Base-by-base conservation (phyloP, 352 stramenopile genomes). In the Pythium folliculosum region DNA sequence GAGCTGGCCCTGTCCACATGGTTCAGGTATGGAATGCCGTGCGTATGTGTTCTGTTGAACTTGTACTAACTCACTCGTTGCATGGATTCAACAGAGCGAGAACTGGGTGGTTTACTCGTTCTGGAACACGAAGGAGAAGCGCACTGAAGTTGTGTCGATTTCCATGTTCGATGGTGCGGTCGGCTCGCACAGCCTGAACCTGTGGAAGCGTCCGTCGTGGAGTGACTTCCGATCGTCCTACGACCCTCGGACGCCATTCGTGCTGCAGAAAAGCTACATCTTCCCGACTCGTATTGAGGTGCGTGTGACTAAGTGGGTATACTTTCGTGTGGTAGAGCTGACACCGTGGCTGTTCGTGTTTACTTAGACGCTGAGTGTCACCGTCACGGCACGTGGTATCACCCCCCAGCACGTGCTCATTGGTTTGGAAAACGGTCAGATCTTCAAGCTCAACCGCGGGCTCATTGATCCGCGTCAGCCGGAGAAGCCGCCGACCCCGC, bases 21-120 rank as follows among this genome's bases (percentile, higher is more conserved):
- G 77, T 84, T 58, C 84, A 88, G 77, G 80, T 88, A 78, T 27
- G 71, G 58, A 37, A 2, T 35, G 23, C 12, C 8, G 47, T 19
- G n/a, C 32, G 52, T 48, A 12, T 48, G 32, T 8, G 40, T 47
- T 47, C 40, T 44, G 40, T 47, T 32, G 27, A 32, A 32, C 3
- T 32, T 32, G 27, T 9, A 25, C 47, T 30, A 53, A 53, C 27
- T 53, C 22, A 2, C n/a, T 35, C n/a, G 47, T 25, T 59, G 23
- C 67, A 21, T 69, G 25, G 56, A 16, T 47, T 47, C 50, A 16
- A 22, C 45, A 95, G 74, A 94, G 88, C 56, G 97, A 99, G 63
- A 99, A 99, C 73, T 98, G 91, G 92, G 75, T 99, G 10, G 86
- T 99, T 37, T 99, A 99, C 68, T 89, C 97, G 30, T 99, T 94